Evolutionary conservation across 495 filamentous ascomycete genomes (phyloP), one percentile per base, ranked within the genome.

Genomic region (Tuber magnatum): DNA sequence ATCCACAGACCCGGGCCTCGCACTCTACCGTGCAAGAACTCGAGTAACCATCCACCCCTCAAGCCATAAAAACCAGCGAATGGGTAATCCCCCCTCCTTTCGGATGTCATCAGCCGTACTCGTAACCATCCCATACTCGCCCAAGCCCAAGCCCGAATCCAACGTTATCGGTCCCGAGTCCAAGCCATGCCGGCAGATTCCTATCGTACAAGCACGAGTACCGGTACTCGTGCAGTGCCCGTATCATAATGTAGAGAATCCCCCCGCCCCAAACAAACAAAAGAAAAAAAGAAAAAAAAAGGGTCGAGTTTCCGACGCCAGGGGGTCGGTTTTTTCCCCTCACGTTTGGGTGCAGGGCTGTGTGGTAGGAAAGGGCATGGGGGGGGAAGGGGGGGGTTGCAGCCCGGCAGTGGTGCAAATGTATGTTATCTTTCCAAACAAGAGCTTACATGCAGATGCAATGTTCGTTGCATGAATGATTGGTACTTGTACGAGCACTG

Each of bases 21-120:
- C 28, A 18, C 28, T 65, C 56, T n/a, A n/a, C 56, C n/a, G 39
- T 40, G 7, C 48, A 56, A 2, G 5, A 0, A 8, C 9, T 32
- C 28, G 7, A 12, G 56, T 65, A 32, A 9, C 46, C 46, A 51
- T 51, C 46, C 12, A 46, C 51, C 51, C 51, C 51, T 61, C 56
- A 65, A 65, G 56, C 56, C 56, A 65, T 65, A 32, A 65, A 65
- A 65, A 65, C 56, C 56, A 65, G 56, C 18, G 32, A 65, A 65
- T 65, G 56, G 56, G 56, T 35, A 35, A 65, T 65, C 28, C 56
- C 56, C 56, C 56, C 28, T 65, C 56, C 56, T 35, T 20, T 35
- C 56, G 12, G 56, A 32, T 65, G 56, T 28, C 56, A 12, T 65
- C 28, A 18, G 9, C 56, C 12, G 12, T n/a, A n/a, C n/a, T n/a